Evolutionary conservation across 257 asterid genomes (phyloP).

Genomic region (Nicotiana paniculata): DNA sequence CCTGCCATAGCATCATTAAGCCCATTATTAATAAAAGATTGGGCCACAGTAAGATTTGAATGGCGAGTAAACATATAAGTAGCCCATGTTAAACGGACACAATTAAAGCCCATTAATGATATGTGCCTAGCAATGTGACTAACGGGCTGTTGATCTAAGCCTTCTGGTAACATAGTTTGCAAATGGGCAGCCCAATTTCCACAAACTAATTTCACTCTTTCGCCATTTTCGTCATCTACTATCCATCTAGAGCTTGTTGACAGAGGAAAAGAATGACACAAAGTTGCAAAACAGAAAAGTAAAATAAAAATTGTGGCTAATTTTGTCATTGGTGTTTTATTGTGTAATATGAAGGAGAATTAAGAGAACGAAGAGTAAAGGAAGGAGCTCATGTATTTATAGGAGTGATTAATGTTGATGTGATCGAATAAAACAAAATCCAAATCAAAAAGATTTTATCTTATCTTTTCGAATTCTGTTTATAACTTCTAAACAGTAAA

Average conservation of each 20-base stretch:
- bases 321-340: not conserved
- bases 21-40: constrained; percentile 17
- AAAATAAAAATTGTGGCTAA: not conserved
- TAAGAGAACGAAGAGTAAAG: not conserved
- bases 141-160: constrained; percentile 38
- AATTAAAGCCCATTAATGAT: constrained; percentile 49
- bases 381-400: not conserved
- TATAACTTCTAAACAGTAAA: not conserved
- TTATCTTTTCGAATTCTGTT: not conserved
- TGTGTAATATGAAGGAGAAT: not conserved
- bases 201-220: constrained; percentile 47
- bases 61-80: constrained; percentile 47
- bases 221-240: constrained; percentile 28
- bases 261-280: constrained; percentile 33
- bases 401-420: not conserved
- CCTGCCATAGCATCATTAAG: constrained; percentile 29
- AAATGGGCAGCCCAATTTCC: constrained; percentile 57
- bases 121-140: constrained; percentile 20
- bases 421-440: not conserved
- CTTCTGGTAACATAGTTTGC: constrained; percentile 58
- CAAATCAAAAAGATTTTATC: not conserved
- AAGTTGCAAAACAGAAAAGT: constrained; percentile 13
- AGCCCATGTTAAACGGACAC: constrained; percentile 66
- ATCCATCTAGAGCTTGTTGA: constrained; percentile 59
- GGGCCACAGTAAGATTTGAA: constrained; percentile 21